A percentile compares a stretch with the other conserved stretches of the same genome.
Conservation (phyloP, 2,329 filamentous ascomycete genomes). For the Emmonsia crescens region DNA sequence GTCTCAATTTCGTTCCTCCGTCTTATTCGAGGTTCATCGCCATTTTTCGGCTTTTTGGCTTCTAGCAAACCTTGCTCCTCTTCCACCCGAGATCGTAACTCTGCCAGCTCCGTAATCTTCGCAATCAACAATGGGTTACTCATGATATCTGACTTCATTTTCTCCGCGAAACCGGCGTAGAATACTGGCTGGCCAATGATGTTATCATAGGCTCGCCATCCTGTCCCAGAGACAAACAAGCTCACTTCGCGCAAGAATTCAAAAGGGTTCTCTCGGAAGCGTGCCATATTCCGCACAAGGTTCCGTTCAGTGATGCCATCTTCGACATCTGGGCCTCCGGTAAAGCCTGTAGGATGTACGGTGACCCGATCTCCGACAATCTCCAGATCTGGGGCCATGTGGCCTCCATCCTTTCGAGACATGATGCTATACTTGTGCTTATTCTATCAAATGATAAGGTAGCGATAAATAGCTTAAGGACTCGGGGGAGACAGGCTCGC, state of each 20-base stretch:
- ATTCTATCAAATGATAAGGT: not conserved
- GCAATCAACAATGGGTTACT: conserved; percentile 61
- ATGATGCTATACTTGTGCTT: conserved; percentile 7
- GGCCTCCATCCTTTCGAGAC: conserved; percentile 24
- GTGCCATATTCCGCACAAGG: conserved; percentile 62
- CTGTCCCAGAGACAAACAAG: conserved; percentile 81
- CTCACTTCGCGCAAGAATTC: conserved; percentile 89
- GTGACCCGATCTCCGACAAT: conserved; percentile 65
- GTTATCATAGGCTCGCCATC: conserved; percentile 90
- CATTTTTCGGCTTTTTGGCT: conserved; percentile 22
- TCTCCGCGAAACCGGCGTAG: conserved; percentile 82
- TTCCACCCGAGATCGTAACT: conserved; percentile 63
- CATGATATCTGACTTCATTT: conserved; percentile 72
- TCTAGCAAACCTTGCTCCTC: conserved; percentile 60
- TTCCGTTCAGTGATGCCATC: conserved; percentile 40
- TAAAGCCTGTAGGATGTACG: conserved; percentile 59
- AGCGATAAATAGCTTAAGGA: not conserved
- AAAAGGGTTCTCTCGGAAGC: conserved; percentile 63
- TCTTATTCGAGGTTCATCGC: conserved; percentile 7
- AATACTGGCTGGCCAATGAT: conserved; percentile 87
- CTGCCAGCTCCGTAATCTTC: conserved; percentile 67
- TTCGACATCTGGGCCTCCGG: conserved; percentile 28
- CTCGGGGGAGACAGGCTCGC: not conserved
- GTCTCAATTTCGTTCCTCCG: conserved; percentile 54
- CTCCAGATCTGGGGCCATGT: conserved; percentile 58